Conservation (phyloP, 2,329 filamentous ascomycete species). For the Fusarium cyanostomum region DNA sequence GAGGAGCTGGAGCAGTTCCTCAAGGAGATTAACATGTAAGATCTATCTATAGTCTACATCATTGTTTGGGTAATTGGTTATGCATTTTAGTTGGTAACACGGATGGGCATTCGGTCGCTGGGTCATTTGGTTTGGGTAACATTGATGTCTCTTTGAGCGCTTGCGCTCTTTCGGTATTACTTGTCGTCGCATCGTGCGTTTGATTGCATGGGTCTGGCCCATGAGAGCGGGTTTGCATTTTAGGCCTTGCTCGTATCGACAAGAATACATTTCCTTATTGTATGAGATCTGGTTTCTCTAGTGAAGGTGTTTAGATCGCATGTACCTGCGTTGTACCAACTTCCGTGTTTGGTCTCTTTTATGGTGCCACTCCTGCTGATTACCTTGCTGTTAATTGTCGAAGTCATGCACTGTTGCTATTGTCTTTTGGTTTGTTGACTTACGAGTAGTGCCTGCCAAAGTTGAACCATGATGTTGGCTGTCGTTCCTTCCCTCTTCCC, state of each 20-base stretch:
- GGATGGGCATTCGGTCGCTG: constrained; percentile 34
- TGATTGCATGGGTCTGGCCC: constrained; percentile 25
- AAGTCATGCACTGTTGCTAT: not conserved
- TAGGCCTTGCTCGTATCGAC: constrained; percentile 17
- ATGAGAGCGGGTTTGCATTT: constrained; percentile 18
- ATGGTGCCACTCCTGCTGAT: too few relatives aligned
- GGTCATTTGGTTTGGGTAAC: constrained; percentile 45
- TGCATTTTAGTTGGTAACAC: constrained; percentile 39
- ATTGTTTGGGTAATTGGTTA: constrained; percentile 40
- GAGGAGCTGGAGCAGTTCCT: constrained; percentile 70
- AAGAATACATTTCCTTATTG: constrained; percentile 35
- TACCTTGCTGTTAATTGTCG: not conserved
- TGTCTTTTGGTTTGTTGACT: not conserved
- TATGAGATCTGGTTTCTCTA: not conserved
- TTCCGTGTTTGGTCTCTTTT: not conserved
- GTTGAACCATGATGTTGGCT: not conserved
- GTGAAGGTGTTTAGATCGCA: not conserved
- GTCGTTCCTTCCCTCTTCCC: constrained; percentile 1
- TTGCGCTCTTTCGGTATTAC: constrained; percentile 29
- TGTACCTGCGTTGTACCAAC: not conserved
- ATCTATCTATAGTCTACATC: constrained; percentile 34
- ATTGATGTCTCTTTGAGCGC: constrained; percentile 30
- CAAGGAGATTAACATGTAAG: constrained; percentile 58
- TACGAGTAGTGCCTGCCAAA: constrained; percentile 14
- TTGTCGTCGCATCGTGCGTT: constrained; percentile 26